A percentile compares a stretch with the other conserved stretches of the same genome.
These are phyloP conservation scores for Mimosa pudica DNA, from an alignment of 306 rosid species.

Conservation along the genomic window DNA sequence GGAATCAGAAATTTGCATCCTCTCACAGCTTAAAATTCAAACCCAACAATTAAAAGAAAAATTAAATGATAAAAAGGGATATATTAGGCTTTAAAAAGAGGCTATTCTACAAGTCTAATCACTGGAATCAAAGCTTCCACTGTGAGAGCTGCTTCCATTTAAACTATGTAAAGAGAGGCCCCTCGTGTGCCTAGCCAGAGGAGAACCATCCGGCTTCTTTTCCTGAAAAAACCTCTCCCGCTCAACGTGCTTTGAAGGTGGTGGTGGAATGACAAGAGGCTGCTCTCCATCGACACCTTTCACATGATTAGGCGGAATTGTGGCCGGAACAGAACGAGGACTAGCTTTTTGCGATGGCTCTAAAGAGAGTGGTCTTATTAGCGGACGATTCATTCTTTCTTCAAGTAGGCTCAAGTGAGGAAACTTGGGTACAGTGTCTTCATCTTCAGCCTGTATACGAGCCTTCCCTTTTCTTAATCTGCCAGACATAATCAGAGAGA, in stretches of 20 bases:
- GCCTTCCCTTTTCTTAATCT: slow-evolving; percentile 98
- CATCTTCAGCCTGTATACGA: slow-evolving; percentile 80
- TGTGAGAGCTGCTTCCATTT: slow-evolving; percentile 78
- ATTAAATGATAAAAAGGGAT: slow-evolving; percentile 10
- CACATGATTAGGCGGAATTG: slow-evolving; percentile 40
- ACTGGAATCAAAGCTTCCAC: slow-evolving; percentile 84
- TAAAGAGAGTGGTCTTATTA: slow-evolving; percentile 65
- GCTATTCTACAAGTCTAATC: slow-evolving; percentile 47
- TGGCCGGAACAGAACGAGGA: slow-evolving; percentile 37
- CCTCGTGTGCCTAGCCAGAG: slow-evolving; percentile 68
- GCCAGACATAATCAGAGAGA: slow-evolving; percentile 34
- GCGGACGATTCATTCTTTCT: slow-evolving; percentile 76
- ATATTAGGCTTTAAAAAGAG: not conserved
- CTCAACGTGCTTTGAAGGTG: slow-evolving; percentile 87
- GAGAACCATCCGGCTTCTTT: slow-evolving; percentile 65
- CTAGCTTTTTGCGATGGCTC: slow-evolving; percentile 49
- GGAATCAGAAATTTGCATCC: slow-evolving; percentile 36
- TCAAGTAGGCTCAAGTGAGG: slow-evolving; percentile 57
- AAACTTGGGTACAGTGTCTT: slow-evolving; percentile 51
- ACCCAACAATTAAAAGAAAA: slow-evolving; percentile 9
- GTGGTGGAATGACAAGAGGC: slow-evolving; percentile 73
- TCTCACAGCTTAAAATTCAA: slow-evolving; percentile 33
- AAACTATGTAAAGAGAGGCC: slow-evolving; percentile 85
- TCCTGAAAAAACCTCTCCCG: slow-evolving; percentile 86
- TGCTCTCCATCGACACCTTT: slow-evolving; percentile 41